These are phyloP conservation scores for Fusarium ramigenum DNA, from an alignment of 2,329 filamentous ascomycete genomes.

Conservation along the genomic window DNA sequence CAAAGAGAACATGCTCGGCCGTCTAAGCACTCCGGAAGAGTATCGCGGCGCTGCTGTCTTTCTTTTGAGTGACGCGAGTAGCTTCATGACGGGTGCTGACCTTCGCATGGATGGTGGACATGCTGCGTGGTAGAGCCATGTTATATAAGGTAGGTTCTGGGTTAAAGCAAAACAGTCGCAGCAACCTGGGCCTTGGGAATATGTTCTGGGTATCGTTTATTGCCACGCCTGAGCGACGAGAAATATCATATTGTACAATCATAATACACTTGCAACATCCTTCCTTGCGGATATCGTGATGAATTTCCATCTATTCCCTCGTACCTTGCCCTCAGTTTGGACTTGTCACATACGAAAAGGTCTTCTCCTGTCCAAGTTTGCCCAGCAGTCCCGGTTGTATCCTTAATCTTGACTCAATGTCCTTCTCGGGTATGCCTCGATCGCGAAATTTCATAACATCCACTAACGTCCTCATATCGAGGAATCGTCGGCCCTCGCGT, in stretches of 20 bases:
- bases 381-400: slow-evolving; percentile 57
- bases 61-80: slow-evolving; percentile 74
- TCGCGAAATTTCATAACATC: slow-evolving; percentile 57
- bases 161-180: background rate
- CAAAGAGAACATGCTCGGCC: slow-evolving; percentile 84
- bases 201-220: slow-evolving; percentile 25
- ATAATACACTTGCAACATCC: slow-evolving; percentile 15
- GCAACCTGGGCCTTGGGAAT: background rate
- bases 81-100: slow-evolving; percentile 80
- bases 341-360: slow-evolving; percentile 51
- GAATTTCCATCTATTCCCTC: background rate
- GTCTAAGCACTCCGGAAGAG: slow-evolving; percentile 73
- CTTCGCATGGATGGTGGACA: slow-evolving; percentile 78
- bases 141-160: background rate
- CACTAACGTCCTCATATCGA: slow-evolving; percentile 58
- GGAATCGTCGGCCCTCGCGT: slow-evolving; percentile 54
- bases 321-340: slow-evolving; percentile 24
- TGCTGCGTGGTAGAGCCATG: slow-evolving; percentile 61
- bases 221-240: slow-evolving; percentile 20
- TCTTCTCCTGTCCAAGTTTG: slow-evolving; percentile 54
- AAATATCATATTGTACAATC: slow-evolving; percentile 22
- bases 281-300: background rate
- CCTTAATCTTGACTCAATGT: slow-evolving; percentile 58
- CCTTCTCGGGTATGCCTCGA: slow-evolving; percentile 48
- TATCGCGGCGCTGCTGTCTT: slow-evolving; percentile 78